Evolutionary conservation across 23 red algal species (phyloP).

Genomic region (Gracilaria caudata): DNA sequence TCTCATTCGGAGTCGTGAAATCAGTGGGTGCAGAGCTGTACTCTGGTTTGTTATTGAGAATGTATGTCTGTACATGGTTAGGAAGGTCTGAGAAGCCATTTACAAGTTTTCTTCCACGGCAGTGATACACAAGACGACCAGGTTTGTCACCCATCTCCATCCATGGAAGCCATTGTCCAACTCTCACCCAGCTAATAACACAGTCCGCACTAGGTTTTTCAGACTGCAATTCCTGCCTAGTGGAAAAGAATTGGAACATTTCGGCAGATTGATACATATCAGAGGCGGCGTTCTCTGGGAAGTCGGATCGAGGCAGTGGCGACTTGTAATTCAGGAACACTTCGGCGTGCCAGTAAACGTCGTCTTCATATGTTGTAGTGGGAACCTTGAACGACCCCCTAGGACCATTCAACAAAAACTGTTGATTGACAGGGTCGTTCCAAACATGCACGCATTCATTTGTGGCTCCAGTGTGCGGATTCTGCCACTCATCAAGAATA

Average conservation of each 20-base stretch:
- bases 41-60: conserved; percentile 65
- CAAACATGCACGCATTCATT: conserved; percentile 85
- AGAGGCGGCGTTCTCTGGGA: conserved; percentile 55
- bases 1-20: conserved; percentile 91
- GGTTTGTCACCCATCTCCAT: conserved; percentile 91
- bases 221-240: conserved; percentile 64
- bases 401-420: conserved; percentile 67
- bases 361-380: conserved; percentile 58
- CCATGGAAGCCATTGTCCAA: conserved; percentile 96
- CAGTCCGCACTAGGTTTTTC: conserved; percentile 69
- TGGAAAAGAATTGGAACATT: conserved; percentile 92
- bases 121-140: conserved; percentile 92
- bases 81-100: conserved; percentile 76
- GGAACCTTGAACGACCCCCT: conserved; percentile 64
- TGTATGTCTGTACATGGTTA: conserved; percentile 66
- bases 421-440: conserved; percentile 97
- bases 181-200: conserved; percentile 83
- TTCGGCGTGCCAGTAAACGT: conserved; percentile 93
- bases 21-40: conserved; percentile 74
- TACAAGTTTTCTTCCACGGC: conserved; percentile 75
- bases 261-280: conserved; percentile 85
- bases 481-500: conserved; percentile 79
- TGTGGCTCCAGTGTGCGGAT: conserved; percentile 72
- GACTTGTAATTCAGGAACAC: conserved; percentile 89
- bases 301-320: conserved; percentile 78